A percentile compares a stretch with the other conserved stretches of the same genome.
Conservation (phyloP, 1,284 basidiomycete genomes). For the Marasmius oreades region DNA sequence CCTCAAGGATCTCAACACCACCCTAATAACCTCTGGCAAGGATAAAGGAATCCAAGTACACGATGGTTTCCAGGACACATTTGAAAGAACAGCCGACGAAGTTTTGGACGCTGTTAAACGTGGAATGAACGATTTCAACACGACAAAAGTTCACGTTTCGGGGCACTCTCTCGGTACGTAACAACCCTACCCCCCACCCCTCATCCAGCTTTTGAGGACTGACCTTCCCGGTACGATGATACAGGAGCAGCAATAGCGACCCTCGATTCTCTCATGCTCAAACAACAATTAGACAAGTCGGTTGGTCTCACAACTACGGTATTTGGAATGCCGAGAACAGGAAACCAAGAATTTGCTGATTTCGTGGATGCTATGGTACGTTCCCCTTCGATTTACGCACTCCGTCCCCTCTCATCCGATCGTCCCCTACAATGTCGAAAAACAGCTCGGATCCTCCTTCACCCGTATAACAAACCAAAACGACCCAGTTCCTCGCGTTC, state of each 20-base stretch:
- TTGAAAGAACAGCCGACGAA: conserved; percentile 38
- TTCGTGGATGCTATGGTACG: conserved; percentile 35
- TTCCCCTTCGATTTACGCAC: neutral
- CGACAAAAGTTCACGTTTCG: conserved; percentile 36
- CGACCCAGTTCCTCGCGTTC: neutral
- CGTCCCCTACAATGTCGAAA: too few relatives aligned
- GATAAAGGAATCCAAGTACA: conserved; percentile 31
- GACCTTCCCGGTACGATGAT: too few relatives aligned
- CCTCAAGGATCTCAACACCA: conserved; percentile 33
- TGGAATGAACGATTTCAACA: conserved; percentile 29
- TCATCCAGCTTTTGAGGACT: too few relatives aligned
- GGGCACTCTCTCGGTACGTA: conserved; percentile 19
- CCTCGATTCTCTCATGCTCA: conserved; percentile 41
- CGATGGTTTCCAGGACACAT: conserved; percentile 42
- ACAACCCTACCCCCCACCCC: conserved; percentile 16
- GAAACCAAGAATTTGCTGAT: conserved; percentile 42
- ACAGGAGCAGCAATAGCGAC: conserved; percentile 41
- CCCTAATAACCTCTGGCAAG: conserved; percentile 33
- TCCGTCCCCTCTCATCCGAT: neutral
- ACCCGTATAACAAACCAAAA: neutral
- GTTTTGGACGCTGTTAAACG: conserved; percentile 35
- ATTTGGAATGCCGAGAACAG: conserved; percentile 42
- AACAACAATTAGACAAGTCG: conserved; percentile 31
- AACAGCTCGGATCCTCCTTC: neutral
- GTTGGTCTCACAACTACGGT: conserved; percentile 34